phyloP scores from a whole-genome alignment of 2,329 filamentous ascomycete species.

The Colletotrichum lentis region DNA sequence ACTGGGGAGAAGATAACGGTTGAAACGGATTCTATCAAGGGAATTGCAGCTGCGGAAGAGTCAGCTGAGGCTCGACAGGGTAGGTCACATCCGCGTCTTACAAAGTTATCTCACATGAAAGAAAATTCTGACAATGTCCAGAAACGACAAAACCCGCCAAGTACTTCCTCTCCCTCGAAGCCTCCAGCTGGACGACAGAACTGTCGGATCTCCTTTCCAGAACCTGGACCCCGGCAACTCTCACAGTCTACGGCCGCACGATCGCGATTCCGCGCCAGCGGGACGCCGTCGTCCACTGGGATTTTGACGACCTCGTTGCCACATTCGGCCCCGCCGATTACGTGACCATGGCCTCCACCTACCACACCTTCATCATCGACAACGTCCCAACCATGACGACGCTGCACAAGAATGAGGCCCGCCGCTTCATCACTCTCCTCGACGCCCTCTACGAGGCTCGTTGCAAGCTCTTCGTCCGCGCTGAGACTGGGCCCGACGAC shows the following conservation, averaged over 20 bases:
- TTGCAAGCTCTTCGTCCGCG: slow-evolving; percentile 76
- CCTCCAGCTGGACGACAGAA: slow-evolving; percentile 16
- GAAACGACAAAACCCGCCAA: slow-evolving; percentile 29
- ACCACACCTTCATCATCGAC: slow-evolving; percentile 79
- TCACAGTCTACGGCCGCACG: slow-evolving; percentile 70
- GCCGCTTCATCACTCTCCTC: slow-evolving; percentile 80
- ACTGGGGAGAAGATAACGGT: slow-evolving; percentile 44
- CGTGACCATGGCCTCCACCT: slow-evolving; percentile 80
- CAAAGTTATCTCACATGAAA: not conserved
- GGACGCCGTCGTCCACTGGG: slow-evolving; percentile 68
- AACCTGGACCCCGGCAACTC: slow-evolving; percentile 54
- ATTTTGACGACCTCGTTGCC: slow-evolving; percentile 73
- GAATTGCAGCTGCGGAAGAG: not conserved
- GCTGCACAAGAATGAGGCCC: slow-evolving; percentile 80
- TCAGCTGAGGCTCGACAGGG: not conserved
- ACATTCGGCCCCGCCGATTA: slow-evolving; percentile 82
- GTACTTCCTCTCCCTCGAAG: slow-evolving; percentile 29
- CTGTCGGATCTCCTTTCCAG: slow-evolving; percentile 13
- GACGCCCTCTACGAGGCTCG: slow-evolving; percentile 84
- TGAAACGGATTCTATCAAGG: not conserved
- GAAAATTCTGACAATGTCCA: not conserved
- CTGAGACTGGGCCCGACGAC: slow-evolving; percentile 72
- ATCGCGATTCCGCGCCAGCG: slow-evolving; percentile 67
- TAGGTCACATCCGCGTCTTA: not conserved
- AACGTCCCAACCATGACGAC: slow-evolving; percentile 72